Conservation (phyloP, 192 early-diverging fungal genomes). For the Tieghemiomyces parasiticus region DNA sequence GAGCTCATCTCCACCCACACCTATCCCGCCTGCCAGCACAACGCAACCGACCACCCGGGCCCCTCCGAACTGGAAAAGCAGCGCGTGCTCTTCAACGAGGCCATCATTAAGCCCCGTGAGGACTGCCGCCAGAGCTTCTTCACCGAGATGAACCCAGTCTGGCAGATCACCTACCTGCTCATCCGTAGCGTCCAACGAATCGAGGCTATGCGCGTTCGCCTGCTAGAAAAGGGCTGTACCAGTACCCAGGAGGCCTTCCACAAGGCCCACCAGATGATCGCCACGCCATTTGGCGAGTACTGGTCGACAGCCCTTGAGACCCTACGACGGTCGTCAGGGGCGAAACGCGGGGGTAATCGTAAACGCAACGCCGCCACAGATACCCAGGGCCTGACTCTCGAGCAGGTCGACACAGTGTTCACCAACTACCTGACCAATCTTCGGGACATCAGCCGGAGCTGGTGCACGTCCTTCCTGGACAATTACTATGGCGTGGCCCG, state of each 20-base stretch:
- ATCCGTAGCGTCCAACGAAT: conserved; percentile 35
- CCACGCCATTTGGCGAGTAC: not conserved
- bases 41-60: conserved; percentile 39
- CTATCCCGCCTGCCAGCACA: conserved; percentile 55
- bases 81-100: conserved; percentile 49
- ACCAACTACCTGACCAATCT: conserved; percentile 29
- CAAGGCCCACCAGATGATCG: not conserved
- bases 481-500: conserved; percentile 35
- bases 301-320: not conserved
- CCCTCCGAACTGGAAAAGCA: conserved; percentile 57
- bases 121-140: conserved; percentile 38
- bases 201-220: conserved; percentile 32
- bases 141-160: conserved; percentile 44
- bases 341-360: conserved; percentile 11
- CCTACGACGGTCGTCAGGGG: not conserved
- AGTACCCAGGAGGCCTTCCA: conserved; percentile 26
- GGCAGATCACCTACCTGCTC: conserved; percentile 37
- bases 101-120: conserved; percentile 33
- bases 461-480: conserved; percentile 34
- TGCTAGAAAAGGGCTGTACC: conserved; percentile 29
- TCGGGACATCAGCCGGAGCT: conserved; percentile 28
- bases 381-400: conserved; percentile 16
- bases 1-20: conserved; percentile 54
- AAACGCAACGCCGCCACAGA: conserved; percentile 10
- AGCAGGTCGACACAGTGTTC: conserved; percentile 29